Percentiles rank a stretch among this genome's conserved stretches.
phyloP scores from a whole-genome alignment of 345 rosid species.

The Eucalyptus albens region DNA sequence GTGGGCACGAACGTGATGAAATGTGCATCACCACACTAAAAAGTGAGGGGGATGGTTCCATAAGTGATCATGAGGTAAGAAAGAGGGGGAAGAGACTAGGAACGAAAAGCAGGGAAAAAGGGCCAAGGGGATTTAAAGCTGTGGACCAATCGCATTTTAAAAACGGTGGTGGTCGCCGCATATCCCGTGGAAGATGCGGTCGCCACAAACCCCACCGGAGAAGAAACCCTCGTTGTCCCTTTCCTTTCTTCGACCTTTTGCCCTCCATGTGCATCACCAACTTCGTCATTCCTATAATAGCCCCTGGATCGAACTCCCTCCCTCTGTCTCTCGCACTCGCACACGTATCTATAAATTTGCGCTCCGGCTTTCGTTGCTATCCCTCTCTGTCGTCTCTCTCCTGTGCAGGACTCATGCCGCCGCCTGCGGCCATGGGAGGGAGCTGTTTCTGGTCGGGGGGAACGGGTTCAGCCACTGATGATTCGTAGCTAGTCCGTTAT shows the following conservation, averaged over 20 bases:
- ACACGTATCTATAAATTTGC: not conserved
- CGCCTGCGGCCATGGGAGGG: not conserved
- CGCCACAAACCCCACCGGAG: not conserved
- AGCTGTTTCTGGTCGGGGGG: not conserved
- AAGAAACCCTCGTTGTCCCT: not conserved
- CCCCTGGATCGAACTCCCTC: not conserved
- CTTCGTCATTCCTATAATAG: not conserved
- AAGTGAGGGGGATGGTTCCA: not conserved
- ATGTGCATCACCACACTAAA: not conserved
- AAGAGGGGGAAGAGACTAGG: not conserved
- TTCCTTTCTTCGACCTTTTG: not conserved
- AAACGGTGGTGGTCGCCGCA: not conserved
- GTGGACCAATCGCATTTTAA: not conserved
- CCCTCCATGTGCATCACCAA: not conserved
- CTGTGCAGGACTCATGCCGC: not conserved
- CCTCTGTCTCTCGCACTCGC: not conserved
- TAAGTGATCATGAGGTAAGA: not conserved
- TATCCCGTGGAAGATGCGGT: slow-evolving; percentile 2
- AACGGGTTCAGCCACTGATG: not conserved
- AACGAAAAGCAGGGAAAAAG: not conserved
- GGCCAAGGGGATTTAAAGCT: not conserved
- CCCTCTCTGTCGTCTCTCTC: not conserved
- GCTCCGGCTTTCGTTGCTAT: not conserved
- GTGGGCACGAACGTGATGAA: not conserved
- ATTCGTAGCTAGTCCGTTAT: not conserved